A percentile compares a stretch with the other conserved stretches of the same genome.
These are phyloP conservation scores for Paramecium sonneborni DNA, from an alignment of 73 alveolate genomes.

Conservation along the genomic window DNA sequence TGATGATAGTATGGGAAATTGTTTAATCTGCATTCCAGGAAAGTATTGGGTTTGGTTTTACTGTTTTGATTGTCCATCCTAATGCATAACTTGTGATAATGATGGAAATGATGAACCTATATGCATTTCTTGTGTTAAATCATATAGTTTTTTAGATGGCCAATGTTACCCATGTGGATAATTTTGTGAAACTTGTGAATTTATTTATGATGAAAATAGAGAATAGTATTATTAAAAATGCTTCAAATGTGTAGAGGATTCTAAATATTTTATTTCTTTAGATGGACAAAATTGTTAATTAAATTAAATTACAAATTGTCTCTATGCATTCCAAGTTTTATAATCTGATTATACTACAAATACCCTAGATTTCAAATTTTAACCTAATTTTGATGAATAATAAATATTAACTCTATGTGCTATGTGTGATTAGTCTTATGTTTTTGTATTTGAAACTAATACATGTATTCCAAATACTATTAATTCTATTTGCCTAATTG, in stretches of 20 bases:
- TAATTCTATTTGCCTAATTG: neutral
- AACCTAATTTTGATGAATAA: neutral
- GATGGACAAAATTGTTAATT: neutral
- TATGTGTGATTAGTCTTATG: neutral
- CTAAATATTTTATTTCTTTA: neutral
- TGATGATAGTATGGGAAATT: neutral
- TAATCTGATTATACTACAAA: neutral
- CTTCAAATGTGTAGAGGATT: neutral
- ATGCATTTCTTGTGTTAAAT: neutral
- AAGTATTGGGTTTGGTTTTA: neutral
- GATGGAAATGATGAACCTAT: neutral
- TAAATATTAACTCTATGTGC: neutral
- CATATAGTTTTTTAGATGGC: neutral
- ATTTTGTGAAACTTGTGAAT: neutral
- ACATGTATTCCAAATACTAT: neutral
- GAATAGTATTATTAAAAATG: neutral
- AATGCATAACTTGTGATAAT: neutral
- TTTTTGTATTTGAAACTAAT: neutral
- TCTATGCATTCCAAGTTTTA: neutral
- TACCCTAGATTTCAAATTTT: neutral
- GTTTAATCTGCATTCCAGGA: neutral
- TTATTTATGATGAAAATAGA: neutral
- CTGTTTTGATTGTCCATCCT: neutral
- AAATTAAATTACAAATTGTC: neutral
- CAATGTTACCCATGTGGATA: neutral